Base-by-base conservation (phyloP, 179 eudicot genomes). In the Heliamphora pulchella region DNA sequence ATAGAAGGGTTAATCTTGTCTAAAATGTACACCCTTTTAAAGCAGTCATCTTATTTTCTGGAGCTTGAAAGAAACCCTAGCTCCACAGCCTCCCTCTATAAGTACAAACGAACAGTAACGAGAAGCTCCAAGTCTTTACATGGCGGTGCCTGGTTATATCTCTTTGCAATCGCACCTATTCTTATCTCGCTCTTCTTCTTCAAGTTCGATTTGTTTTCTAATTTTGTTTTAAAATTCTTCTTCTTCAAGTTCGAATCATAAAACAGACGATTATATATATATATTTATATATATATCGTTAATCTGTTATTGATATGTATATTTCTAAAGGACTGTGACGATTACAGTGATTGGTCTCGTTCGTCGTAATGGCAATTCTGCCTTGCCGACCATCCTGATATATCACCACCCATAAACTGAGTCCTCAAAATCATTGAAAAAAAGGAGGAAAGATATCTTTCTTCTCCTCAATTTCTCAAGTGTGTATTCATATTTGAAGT, bases 331-430 rank as follows among this genome's bases (percentile, higher is more conserved):
- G 75, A 73, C 74, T 55, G n/a, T 64, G 79, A 86, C 63, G 88
- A 86, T 41, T 9, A 39, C 61, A 59, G 62, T 59, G 73, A 79
- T 80, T 55, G 90, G 90, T 88, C 90, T 86, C 90, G 90, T 88
- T 88, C 90, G 87, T 84, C 87, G 89, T 88, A 88, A 88, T 57
- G 89, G 90, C 81, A 74, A 15, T 44, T 43, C 48, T 76, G 82
- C 89, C 87, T 88, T 88, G 90, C 84, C 90, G 89, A 88, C 89
- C 87, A 86, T 84, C 59, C 89, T 86, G 90, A 57, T 86, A 88
- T 86, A 88, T 86, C 90, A 86, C 90, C 88, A 88, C 89, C 90
- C 88, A 87, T 87, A 87, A 87, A 84, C 88, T 88, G 90, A 88
- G 84, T 86, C 83, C 87, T 55, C 20, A 31, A 31, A 31, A 31